Evolutionary conservation across 352 stramenopile genomes (phyloP).

Genomic region (Phytophthora chlamydospora): DNA sequence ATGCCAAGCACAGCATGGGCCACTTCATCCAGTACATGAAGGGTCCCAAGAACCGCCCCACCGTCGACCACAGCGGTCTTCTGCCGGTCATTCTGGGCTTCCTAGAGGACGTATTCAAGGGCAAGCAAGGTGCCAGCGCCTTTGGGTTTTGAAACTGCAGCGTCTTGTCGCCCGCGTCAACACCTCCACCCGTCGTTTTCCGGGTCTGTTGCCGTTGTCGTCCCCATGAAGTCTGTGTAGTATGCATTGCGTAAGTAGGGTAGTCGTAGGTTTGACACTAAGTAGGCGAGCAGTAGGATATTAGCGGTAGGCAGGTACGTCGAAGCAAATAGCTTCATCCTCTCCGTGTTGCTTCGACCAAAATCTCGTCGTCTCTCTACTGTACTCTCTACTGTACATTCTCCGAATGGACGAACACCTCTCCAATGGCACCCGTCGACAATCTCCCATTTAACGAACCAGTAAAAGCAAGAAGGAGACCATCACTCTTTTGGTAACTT

Average conservation of each 20-base stretch:
- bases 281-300: constrained; percentile 36
- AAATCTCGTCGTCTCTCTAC: constrained; percentile 22
- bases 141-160: constrained; percentile 77
- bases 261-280: constrained; percentile 30
- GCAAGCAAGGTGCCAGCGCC: constrained; percentile 61
- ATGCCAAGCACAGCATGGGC: constrained; percentile 85
- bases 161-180: constrained; percentile 30
- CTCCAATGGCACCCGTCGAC: too few species aligned
- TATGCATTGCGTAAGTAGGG: constrained; percentile 32
- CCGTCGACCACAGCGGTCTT: constrained; percentile 70
- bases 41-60: constrained; percentile 87
- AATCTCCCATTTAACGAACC: too few species aligned
- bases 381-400: too few species aligned
- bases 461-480: neutral
- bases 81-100: constrained; percentile 77
- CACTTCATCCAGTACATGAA: constrained; percentile 86
- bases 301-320: constrained; percentile 17
- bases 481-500: constrained; percentile 14
- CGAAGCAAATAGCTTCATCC: constrained; percentile 14
- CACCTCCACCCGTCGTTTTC: constrained; percentile 18
- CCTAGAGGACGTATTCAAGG: constrained; percentile 69
- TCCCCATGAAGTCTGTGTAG: constrained; percentile 33
- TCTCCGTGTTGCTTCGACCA: constrained; percentile 1
- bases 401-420: constrained; percentile 15
- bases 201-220: constrained; percentile 33